Percentiles rank a stretch among this genome's conserved stretches.
phyloP scores from a whole-genome alignment of 2,329 filamentous ascomycete species.

The Colletotrichum noveboracense region DNA sequence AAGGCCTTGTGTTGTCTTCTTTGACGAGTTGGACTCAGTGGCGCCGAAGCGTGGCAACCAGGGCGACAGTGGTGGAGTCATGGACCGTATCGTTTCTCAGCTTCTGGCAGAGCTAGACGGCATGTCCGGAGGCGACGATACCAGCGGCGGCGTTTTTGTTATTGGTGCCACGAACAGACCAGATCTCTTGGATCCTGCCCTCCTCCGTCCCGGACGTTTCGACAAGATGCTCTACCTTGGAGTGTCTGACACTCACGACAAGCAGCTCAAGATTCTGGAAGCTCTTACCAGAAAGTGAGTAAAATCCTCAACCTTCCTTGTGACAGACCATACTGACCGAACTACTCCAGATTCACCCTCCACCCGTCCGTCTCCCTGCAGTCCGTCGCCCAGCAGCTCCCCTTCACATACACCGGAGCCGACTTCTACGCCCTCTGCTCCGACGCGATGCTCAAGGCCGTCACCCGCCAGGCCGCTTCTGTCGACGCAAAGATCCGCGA shows the following conservation, averaged over 20 bases:
- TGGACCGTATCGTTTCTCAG: slow-evolving; percentile 97
- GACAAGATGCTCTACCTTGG: slow-evolving; percentile 99
- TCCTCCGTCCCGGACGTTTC: slow-evolving; percentile 89
- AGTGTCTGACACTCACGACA: slow-evolving; percentile 94
- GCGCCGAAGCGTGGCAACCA: slow-evolving; percentile 97
- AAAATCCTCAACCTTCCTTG: not conserved
- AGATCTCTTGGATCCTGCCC: slow-evolving; percentile 87
- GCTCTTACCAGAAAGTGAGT: slow-evolving; percentile 91
- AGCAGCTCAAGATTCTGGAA: slow-evolving; percentile 93
- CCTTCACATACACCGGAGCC: slow-evolving; percentile 96
- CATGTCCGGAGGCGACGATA: slow-evolving; percentile 92
- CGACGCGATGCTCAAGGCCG: slow-evolving; percentile 98
- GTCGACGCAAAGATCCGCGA: slow-evolving; percentile 84
- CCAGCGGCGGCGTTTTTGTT: slow-evolving; percentile 86
- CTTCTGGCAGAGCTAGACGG: slow-evolving; percentile 94
- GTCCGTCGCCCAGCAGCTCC: slow-evolving; percentile 76
- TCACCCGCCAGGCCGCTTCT: slow-evolving; percentile 83
- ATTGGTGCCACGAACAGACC: slow-evolving; percentile 96
- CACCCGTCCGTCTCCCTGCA: slow-evolving; percentile 78
- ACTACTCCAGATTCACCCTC: slow-evolving; percentile 74
- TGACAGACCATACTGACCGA: not conserved
- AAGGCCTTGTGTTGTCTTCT: slow-evolving; percentile 88
- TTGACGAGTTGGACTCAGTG: slow-evolving; percentile 91
- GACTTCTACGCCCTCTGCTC: slow-evolving; percentile 97
- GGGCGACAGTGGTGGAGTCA: slow-evolving; percentile 95